Evolutionary conservation across 2,329 filamentous ascomycete genomes (phyloP), one percentile per base, ranked within the genome.

Genomic region (Trichophaea hybrida): DNA sequence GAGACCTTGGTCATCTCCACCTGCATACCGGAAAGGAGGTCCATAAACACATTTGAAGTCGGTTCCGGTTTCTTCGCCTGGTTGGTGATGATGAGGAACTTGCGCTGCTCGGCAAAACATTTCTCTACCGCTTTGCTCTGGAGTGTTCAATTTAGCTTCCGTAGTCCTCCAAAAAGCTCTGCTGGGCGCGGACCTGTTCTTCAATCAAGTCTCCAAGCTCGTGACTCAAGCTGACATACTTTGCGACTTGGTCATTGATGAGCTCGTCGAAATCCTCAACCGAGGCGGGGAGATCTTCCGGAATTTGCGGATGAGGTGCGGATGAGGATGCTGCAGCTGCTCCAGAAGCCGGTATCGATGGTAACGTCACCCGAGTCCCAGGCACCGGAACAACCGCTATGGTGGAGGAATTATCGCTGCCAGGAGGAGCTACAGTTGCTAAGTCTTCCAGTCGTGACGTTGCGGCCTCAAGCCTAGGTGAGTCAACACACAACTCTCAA

Each of bases 381-480:
- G 65, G 64, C 49, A 66, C 59, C 31, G 65, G 64, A 52, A 66
- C 59, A 73, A 72, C 59, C 52, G 74, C 72, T 37, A 76, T 73
- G 34, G 74, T 72, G 64, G 78, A 73, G 35, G 74, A 5, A 73
- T 72, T 58, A 52, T 73, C 72, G 38, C 76, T 73, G 34, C 74
- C 72, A 63, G 78, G 35, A 49, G 37, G 57, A 73, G 44, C 75
- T 66, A 80, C 75, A 58, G 79, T 81, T 50, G 93, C 91, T 70
- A 98, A 95, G 73, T 98, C 93, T 76, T 98, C 93, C 59, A 98
- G 82, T 61, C 93, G 84, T 65, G 89, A 93, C 56, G 93, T 98
- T 43, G 93, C 93, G 72, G 93, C 93, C 79, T 98, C 93, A 68
- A 98, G 86, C 75, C 93, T 98, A 72, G 12, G 15, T 8, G 24